Evolutionary conservation across 495 filamentous ascomycete genomes (phyloP), one percentile per base, ranked within the genome.

Genomic region (Penicillium diatomitis): DNA sequence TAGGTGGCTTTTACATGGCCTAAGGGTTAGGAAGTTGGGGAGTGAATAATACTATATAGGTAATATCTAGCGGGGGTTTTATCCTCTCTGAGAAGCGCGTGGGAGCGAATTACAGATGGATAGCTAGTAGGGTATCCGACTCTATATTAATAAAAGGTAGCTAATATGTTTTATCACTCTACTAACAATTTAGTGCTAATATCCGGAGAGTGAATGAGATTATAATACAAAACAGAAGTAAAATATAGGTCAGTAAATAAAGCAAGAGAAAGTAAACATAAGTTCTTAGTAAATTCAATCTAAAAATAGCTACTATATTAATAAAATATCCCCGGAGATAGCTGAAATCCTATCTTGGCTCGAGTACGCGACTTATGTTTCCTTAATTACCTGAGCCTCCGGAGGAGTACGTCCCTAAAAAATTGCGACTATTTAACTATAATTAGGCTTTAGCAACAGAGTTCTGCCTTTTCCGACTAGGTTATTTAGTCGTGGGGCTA

Each of bases 141-240:
- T n/a, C n/a, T n/a, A n/a, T n/a, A n/a, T n/a, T n/a, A n/a, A n/a
- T n/a, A n/a, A n/a, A n/a, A n/a, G n/a, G n/a, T n/a, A n/a, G n/a
- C n/a, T n/a, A n/a, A n/a, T n/a, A n/a, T 38, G 36, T 36, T 50
- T 28, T 9, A 55, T 55, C 32, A 65, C 59, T 29, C 57, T 63
- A 11, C 55, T 29, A 44, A 44, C 4, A 11, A 31, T 32, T 44
- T 44, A 3, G 36, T 38, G n/a, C n/a, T n/a, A n/a, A n/a, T n/a
- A n/a, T n/a, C n/a, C n/a, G n/a, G n/a, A n/a, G n/a, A n/a, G n/a
- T n/a, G n/a, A n/a, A n/a, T n/a, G n/a, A n/a, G n/a, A n/a, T n/a
- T n/a, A n/a, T 38, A 6, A 38, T 38, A 5, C n/a, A 38, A 38
- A n/a, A 5, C 2, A 11, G 36, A 38, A 38, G 8, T 12, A 12